Base-by-base conservation (phyloP, 805 yeast species). In the Wickerhamiella lipophila region DNA sequence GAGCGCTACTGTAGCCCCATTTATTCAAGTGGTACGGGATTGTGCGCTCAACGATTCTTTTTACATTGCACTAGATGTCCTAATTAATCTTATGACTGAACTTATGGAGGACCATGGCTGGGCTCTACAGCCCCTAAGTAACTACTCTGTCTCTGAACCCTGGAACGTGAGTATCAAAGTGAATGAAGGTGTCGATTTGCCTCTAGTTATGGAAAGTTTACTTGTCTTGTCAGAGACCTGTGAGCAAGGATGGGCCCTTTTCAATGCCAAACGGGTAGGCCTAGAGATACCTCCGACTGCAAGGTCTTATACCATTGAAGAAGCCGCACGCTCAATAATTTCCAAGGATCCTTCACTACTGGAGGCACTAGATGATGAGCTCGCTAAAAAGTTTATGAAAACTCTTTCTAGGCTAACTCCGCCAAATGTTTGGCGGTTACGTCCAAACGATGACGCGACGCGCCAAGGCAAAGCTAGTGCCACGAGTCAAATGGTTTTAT, bases 81-180 rank as follows among this genome's bases (percentile, higher is more conserved):
- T 44, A 6, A 6, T 44, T 3, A 29, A 22, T 3, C 11, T 44
- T 9, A 35, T 44, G 30, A n/a, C 6, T 3, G 39, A 44, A 18
- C 19, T 44, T 3, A 34, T 44, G 32, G 47, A 34, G 11, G 41
- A 44, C 16, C n/a, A 40, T 6, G 47, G 47, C 16, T 44, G 47
- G 47, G 32, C 18, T 11, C 13, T 44, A n/a, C 30, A 21, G 27
- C 27, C 16, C 15, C 8, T 4, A 11, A 13, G 21, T 29, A 11
- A 4, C 38, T 11, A 18, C n/a, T 13, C 5, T n/a, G 12, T 5
- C 19, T 9, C 6, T n/a, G 38, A 16, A 7, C 38, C 38, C 18
- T 15, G 38, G 19, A 16, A 7, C 19, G 19, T 11, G 4, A 6
- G 19, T 6, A 16, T 32, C 38, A 32, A 6, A 9, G 38, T 32